A percentile compares a stretch with the other conserved stretches of the same genome.
These are phyloP conservation scores for Acidiella bohemica DNA, from an alignment of 495 filamentous ascomycete genomes.

Conservation along the genomic window DNA sequence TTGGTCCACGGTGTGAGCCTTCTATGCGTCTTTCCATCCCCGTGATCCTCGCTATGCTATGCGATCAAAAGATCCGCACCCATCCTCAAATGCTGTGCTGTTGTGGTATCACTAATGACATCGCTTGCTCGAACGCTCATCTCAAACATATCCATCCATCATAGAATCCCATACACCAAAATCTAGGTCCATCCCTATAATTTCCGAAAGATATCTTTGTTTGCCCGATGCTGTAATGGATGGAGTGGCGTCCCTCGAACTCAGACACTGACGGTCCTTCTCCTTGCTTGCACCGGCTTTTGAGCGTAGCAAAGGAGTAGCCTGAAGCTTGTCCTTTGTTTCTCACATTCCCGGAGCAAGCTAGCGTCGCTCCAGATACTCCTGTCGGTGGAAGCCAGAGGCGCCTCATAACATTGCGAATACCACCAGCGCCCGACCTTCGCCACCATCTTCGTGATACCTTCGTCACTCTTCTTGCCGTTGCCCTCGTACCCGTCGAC, in stretches of 20 bases:
- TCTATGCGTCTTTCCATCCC: too few relatives aligned
- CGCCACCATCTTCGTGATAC: conserved; percentile 81
- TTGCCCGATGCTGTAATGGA: neutral
- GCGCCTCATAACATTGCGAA: conserved; percentile 71
- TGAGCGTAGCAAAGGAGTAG: conserved; percentile 84
- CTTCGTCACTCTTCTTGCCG: conserved; percentile 46
- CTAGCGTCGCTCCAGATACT: conserved; percentile 74
- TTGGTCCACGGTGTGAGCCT: too few relatives aligned
- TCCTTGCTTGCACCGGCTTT: conserved; percentile 49
- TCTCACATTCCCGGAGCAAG: conserved; percentile 72
- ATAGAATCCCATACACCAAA: too few relatives aligned
- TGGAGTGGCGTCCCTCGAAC: neutral
- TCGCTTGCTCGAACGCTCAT: too few relatives aligned
- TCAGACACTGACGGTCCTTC: conserved; percentile 46
- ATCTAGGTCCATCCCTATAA: conserved; percentile 15
- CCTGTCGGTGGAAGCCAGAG: conserved; percentile 38
- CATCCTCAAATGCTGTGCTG: too few relatives aligned
- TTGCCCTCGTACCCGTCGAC: conserved; percentile 30
- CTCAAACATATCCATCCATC: too few relatives aligned
- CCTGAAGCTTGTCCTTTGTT: conserved; percentile 72
- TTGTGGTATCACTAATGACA: too few relatives aligned
- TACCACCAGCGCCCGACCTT: conserved; percentile 97
- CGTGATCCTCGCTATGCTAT: too few relatives aligned
- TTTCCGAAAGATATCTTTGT: conserved; percentile 3
- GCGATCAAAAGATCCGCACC: too few relatives aligned